Evolutionary conservation across 106 monocot genomes (phyloP), one percentile per base, ranked within the genome.

Genomic region (Alisma plantagoaquatica): DNA sequence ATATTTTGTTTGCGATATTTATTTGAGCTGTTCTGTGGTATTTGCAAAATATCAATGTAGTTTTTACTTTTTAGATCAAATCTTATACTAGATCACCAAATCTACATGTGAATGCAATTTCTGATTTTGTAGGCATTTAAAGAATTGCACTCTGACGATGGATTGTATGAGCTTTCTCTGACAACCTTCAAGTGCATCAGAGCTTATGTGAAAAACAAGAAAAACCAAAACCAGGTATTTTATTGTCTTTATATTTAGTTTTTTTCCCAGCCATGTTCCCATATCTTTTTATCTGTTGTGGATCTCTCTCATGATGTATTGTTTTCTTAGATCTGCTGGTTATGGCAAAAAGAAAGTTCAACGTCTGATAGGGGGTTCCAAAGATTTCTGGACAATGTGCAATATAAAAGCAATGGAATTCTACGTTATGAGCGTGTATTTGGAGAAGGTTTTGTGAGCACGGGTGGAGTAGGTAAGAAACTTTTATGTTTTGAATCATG

Each of bases 181-280:
- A 32, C 79, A 55, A 86, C 90, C 47, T 90, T 76, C 74, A 98
- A 98, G 68, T 98, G 98, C 66, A 85, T 98, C 56, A 66, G 85
- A 72, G 98, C 98, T 48, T 98, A 98, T 66, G 98, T 86, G 46
- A 98, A 71, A 60, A 98, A 77, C 62, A 98, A 98, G 77, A 98
- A 79, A 72, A 90, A 90, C 65, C 98, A 98, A 66, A 98, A 98
- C 51, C 98, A 98, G 85, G 98, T 98, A 30, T n/a, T n/a, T n/a
- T n/a, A n/a, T 14, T 14, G 35, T 14, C 35, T 38, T 61, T 19
- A 46, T 26, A 21, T 33, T 48, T 27, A 57, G 32, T 57, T 32
- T 33, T 26, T 25, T 47, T 43, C 2, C 42, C 15, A 33, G 27
- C 22, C 26, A 29, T 15, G 29, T 25, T 10, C 23, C 10, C 35